Conservation (phyloP, 345 rosid genomes). For the Sapria himalayana region DNA sequence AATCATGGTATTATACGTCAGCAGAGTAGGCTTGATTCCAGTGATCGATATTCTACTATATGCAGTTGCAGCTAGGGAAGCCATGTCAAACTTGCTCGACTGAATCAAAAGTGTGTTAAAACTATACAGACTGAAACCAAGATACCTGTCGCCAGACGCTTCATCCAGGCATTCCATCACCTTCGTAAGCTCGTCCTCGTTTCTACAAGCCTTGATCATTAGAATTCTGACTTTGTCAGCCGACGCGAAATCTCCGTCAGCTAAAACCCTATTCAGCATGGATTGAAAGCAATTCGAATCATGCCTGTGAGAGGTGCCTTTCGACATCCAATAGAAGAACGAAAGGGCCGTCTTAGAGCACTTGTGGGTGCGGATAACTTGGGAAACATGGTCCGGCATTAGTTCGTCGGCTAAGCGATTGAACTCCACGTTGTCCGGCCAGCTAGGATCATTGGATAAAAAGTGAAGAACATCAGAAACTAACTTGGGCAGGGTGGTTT, state of each 20-base stretch:
- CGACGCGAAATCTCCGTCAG: conserved; percentile 16
- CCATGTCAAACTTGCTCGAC: conserved; percentile 34
- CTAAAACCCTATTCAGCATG: conserved; percentile 33
- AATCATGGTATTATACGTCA: conserved; percentile 39
- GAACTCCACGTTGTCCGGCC: conserved; percentile 27
- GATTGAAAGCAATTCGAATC: conserved; percentile 22
- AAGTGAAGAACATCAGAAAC: conserved; percentile 16
- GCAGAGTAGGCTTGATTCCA: conserved; percentile 31
- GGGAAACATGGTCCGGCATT: conserved; percentile 23
- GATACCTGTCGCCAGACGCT: conserved; percentile 12
- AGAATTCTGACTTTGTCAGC: conserved; percentile 36
- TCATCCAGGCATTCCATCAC: conserved; percentile 23
- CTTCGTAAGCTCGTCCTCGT: conserved; percentile 22
- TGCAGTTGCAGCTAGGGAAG: conserved; percentile 21
- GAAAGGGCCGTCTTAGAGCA: conserved; percentile 14
- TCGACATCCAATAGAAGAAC: conserved; percentile 35
- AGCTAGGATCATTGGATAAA: conserved; percentile 12
- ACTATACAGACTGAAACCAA: conserved; percentile 27
- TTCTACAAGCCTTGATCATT: conserved; percentile 35
- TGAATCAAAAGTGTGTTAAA: conserved; percentile 39
- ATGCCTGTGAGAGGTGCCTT: conserved; percentile 26
- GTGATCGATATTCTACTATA: conserved; percentile 19
- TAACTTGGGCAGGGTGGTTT: conserved; percentile 9
- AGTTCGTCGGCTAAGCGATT: conserved; percentile 13
- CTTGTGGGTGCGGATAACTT: conserved; percentile 20